Percentiles rank a stretch among this genome's conserved stretches.
Conservation (phyloP, 768 basidiomycete species). For the Macrolepiota albuminosa region DNA sequence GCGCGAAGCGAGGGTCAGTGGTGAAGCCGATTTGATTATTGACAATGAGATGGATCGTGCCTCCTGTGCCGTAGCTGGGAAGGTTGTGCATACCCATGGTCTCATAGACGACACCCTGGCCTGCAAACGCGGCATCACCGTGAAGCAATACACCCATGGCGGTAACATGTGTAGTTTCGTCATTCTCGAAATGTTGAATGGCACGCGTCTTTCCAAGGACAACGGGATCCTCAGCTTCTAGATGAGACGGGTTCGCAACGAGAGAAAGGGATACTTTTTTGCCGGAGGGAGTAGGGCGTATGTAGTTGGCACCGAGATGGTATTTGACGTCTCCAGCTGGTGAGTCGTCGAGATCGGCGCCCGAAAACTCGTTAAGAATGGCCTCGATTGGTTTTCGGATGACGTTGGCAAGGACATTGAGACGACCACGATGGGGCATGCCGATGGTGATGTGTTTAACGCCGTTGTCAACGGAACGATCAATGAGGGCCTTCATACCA, state of each 20-base stretch:
- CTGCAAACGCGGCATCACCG: conserved; percentile 98
- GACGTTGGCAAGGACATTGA: conserved; percentile 97
- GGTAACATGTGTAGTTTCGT: conserved; percentile 71
- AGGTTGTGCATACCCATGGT: conserved; percentile 98
- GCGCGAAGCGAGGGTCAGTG: conserved; percentile 95
- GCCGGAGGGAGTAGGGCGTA: conserved; percentile 95
- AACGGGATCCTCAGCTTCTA: conserved; percentile 96
- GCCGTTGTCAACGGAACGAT: conserved; percentile 94
- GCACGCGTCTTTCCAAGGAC: conserved; percentile 99
- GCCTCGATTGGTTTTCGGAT: conserved; percentile 98
- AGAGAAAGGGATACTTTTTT: conserved; percentile 97
- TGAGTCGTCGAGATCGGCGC: conserved; percentile 56
- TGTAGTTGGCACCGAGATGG: conserved; percentile 97
- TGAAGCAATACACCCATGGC: conserved; percentile 96
- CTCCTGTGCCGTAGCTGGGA: conserved; percentile 94
- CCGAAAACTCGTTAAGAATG: conserved; percentile 95
- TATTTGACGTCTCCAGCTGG: conserved; percentile 99
- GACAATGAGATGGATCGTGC: conserved; percentile 96
- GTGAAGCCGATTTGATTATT: conserved; percentile 99
- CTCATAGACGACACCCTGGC: conserved; percentile 98
- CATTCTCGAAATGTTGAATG: conserved; percentile 91
- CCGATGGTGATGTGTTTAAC: conserved; percentile 96
- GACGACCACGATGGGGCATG: conserved; percentile 98
- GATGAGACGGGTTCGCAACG: conserved; percentile 97
- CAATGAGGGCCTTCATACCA: conserved; percentile 99